phyloP scores from a whole-genome alignment of 192 early-diverging fungal species.

The Coemansia sp. region DNA sequence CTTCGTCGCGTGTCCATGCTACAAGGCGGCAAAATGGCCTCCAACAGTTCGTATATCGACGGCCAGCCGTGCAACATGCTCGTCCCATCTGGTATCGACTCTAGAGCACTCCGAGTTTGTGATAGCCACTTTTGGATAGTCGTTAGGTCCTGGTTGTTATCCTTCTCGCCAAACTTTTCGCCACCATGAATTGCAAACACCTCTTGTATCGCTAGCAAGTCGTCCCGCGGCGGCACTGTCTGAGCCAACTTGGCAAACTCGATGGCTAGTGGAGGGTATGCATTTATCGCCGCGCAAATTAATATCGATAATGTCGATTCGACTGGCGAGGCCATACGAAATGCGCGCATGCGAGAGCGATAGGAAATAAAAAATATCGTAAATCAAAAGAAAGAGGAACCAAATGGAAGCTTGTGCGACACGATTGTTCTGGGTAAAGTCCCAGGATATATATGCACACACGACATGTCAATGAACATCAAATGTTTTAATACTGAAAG shows the following conservation, averaged over 20 bases:
- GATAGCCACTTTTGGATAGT: slow-evolving; percentile 25
- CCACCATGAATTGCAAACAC: slow-evolving; percentile 32
- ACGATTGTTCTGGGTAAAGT: too few species aligned
- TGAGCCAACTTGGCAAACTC: slow-evolving; percentile 1
- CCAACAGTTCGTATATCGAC: slow-evolving; percentile 1
- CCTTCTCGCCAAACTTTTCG: slow-evolving; percentile 51
- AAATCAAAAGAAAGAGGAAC: background rate
- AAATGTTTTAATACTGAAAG: too few species aligned
- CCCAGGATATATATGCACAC: too few species aligned
- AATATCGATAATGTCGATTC: slow-evolving; percentile 9
- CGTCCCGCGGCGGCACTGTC: background rate
- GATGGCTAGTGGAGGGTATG: slow-evolving; percentile 24
- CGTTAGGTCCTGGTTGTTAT: slow-evolving; percentile 32
- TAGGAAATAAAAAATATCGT: background rate
- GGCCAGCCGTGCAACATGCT: background rate
- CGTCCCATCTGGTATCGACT: background rate
- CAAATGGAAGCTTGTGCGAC: background rate
- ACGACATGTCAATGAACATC: too few species aligned
- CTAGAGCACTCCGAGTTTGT: background rate
- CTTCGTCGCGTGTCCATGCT: background rate
- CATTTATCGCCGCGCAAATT: slow-evolving; percentile 38
- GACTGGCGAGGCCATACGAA: background rate
- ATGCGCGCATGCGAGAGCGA: background rate
- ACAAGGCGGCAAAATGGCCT: background rate
- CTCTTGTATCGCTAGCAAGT: slow-evolving; percentile 2